phyloP scores from a whole-genome alignment of 2,329 filamentous ascomycete genomes.

The Aspergillus ustus region DNA sequence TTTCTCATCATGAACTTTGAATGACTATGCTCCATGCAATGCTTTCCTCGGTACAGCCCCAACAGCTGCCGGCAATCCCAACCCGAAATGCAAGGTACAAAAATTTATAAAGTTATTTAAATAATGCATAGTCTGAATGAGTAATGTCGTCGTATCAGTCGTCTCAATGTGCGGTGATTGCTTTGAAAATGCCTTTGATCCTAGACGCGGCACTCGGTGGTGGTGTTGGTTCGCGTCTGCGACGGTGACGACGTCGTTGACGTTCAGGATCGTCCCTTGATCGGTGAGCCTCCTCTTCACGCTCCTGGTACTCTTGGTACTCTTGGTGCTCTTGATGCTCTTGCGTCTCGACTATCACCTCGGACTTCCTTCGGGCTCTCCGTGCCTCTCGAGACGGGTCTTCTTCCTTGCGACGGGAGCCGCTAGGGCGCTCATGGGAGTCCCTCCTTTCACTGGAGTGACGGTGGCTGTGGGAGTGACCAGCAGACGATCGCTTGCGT shows the following conservation, averaged over 20 bases:
- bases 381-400: slow-evolving; percentile 22
- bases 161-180: slow-evolving; percentile 35
- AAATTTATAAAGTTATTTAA: neutral
- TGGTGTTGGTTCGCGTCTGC: slow-evolving; percentile 35
- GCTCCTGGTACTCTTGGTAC: slow-evolving; percentile 7
- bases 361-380: slow-evolving; percentile 28
- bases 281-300: slow-evolving; percentile 12
- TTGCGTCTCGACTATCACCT: slow-evolving; percentile 28
- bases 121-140: slow-evolving; percentile 13
- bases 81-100: slow-evolving; percentile 1
- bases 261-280: slow-evolving; percentile 24
- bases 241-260: slow-evolving; percentile 33
- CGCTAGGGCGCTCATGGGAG: slow-evolving; percentile 30
- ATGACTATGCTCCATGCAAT: slow-evolving; percentile 11
- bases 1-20: slow-evolving; percentile 1
- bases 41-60: slow-evolving; percentile 5
- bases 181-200: slow-evolving; percentile 36
- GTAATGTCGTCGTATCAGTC: slow-evolving; percentile 1
- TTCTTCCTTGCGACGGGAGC: slow-evolving; percentile 36
- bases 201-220: slow-evolving; percentile 34
- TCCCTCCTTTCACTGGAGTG: slow-evolving; percentile 31
- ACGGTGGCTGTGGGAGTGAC: slow-evolving; percentile 34
- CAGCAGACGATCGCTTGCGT: slow-evolving; percentile 37
- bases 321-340: slow-evolving; percentile 20
- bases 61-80: slow-evolving; percentile 2